Percentiles rank a stretch among this genome's conserved stretches.
Evolutionary conservation across 2,329 filamentous ascomycete genomes (phyloP).

Genomic region (Colletotrichum cereale): DNA sequence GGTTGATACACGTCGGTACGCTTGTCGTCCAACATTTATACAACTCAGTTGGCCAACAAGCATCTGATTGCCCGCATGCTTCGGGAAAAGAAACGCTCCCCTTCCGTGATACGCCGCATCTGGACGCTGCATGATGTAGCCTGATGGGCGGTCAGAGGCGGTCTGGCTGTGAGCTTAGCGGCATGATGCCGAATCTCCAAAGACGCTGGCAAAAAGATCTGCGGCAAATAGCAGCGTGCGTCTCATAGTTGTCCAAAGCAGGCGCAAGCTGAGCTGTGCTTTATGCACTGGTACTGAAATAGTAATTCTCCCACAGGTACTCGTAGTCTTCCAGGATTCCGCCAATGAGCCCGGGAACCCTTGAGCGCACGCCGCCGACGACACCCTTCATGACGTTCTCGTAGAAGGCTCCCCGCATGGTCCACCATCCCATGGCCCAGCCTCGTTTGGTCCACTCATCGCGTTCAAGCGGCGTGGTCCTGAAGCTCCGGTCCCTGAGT

Average conservation of each 20-base stretch:
- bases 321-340: conserved; percentile 96
- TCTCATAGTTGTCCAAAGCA: neutral
- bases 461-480: conserved; percentile 87
- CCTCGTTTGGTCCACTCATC: conserved; percentile 91
- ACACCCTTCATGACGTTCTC: conserved; percentile 87
- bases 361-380: conserved; percentile 78
- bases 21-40: conserved; percentile 4
- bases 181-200: neutral
- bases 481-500: conserved; percentile 78
- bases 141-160: conserved; percentile 5
- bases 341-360: conserved; percentile 83
- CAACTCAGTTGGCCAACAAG: conserved; percentile 7
- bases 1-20: conserved; percentile 9
- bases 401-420: conserved; percentile 96
- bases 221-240: neutral
- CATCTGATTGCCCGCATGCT: conserved; percentile 9
- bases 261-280: conserved; percentile 1
- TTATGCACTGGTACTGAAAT: conserved; percentile 76
- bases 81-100: conserved; percentile 12
- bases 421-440: conserved; percentile 95
- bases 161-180: conserved; percentile 11
- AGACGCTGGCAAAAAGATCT: neutral
- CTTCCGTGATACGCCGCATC: neutral
- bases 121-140: neutral
- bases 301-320: conserved; percentile 98